phyloP scores from a whole-genome alignment of 768 basidiomycete genomes.

The Strobilomyces confusus region DNA sequence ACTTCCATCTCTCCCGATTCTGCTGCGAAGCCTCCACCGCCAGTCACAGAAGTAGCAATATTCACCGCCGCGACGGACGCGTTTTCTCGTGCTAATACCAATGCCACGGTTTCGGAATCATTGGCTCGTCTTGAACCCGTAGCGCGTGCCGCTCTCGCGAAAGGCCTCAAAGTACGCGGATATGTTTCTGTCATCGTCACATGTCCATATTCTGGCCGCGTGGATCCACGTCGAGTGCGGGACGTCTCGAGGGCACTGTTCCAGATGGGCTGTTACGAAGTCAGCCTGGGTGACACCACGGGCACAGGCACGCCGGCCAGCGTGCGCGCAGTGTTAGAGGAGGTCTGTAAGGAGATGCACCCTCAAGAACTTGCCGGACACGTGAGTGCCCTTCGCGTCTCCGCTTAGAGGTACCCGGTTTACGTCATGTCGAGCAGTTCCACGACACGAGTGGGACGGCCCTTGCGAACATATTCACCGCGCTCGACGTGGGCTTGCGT shows the following conservation, averaged over 20 bases:
- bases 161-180: constrained; percentile 69
- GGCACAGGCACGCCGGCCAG: constrained; percentile 77
- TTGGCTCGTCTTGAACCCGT: constrained; percentile 61
- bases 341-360: constrained; percentile 57
- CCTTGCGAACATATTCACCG: constrained; percentile 69
- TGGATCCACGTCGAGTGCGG: constrained; percentile 59
- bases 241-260: constrained; percentile 66
- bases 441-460: constrained; percentile 90
- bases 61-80: constrained; percentile 88
- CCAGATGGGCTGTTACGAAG: constrained; percentile 94
- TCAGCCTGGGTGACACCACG: constrained; percentile 89
- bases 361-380: constrained; percentile 67
- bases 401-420: background rate
- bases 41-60: constrained; percentile 81
- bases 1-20: constrained; percentile 22
- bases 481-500: constrained; percentile 68
- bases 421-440: constrained; percentile 45
- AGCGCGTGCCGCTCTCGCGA: constrained; percentile 51
- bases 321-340: constrained; percentile 65
- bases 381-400: constrained; percentile 37
- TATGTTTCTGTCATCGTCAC: constrained; percentile 82
- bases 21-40: constrained; percentile 37
- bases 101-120: constrained; percentile 68
- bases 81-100: constrained; percentile 84
- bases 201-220: constrained; percentile 84